Percentiles rank a stretch among this genome's conserved stretches.
phyloP scores from a whole-genome alignment of 192 early-diverging fungal genomes.

The Coemansia sp. region DNA sequence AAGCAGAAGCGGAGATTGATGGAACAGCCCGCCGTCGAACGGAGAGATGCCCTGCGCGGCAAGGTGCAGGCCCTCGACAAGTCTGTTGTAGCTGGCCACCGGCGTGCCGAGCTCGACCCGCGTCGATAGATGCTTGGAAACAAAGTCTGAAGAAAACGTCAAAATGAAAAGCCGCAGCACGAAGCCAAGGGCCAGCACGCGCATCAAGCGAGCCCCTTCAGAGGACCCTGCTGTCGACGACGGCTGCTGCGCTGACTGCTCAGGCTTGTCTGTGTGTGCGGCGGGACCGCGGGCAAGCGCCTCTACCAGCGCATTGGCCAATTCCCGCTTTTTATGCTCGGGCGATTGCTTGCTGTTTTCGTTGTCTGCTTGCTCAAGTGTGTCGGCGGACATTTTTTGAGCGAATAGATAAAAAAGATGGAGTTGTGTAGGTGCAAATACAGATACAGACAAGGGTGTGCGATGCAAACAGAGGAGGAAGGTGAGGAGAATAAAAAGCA shows the following conservation, averaged over 20 bases:
- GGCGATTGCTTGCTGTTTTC: background rate
- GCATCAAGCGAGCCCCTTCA: conserved; percentile 23
- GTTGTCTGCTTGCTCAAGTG: conserved; percentile 1
- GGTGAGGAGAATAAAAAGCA: background rate
- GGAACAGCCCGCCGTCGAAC: conserved; percentile 86
- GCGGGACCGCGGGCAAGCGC: background rate
- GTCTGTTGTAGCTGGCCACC: conserved; percentile 81
- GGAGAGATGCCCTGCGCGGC: conserved; percentile 72
- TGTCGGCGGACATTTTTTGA: conserved; percentile 4
- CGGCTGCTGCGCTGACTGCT: background rate
- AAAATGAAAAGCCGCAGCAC: conserved; percentile 48
- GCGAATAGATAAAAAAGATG: background rate
- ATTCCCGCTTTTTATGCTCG: background rate
- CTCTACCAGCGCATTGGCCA: conserved; percentile 6
- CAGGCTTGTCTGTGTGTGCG: background rate
- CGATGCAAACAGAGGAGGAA: background rate
- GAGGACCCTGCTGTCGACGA: background rate
- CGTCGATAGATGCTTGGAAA: conserved; percentile 51
- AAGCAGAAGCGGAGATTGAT: conserved; percentile 85
- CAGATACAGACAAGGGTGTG: background rate
- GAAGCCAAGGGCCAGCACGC: conserved; percentile 18
- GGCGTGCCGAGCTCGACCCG: conserved; percentile 85
- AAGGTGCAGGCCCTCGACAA: conserved; percentile 84
- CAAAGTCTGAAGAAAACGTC: conserved; percentile 34
- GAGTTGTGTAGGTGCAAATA: background rate